Base-by-base conservation (phyloP, 371 early-diverging fungal genomes). In the Lichtheimia ramosa region DNA sequence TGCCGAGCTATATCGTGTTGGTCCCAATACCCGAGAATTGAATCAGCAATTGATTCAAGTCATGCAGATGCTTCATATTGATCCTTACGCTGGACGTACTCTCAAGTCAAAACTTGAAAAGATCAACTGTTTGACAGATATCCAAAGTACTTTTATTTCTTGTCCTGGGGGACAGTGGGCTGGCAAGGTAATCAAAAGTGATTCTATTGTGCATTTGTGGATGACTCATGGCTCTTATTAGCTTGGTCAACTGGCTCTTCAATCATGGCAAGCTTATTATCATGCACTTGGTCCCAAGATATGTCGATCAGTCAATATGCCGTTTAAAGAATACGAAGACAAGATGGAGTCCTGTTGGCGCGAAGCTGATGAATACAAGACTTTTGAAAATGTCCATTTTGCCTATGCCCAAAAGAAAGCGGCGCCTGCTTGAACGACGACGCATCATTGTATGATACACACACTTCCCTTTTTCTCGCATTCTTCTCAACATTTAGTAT, bases 91-190 rank as follows among this genome's bases (percentile, higher is more conserved):
- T 41, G 71, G 72, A 2, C 63, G 64, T 12, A 50, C 49, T 12
- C 54, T 79, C 14, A 64, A 71, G 15, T 62, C 71, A 25, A 62
- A 62, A 15, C 56, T 79, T n/a, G 40, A 48, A 15, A 54, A 58
- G 6, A 65, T 27, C 3, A 48, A 60, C 20, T 56, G 63, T 15
- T 51, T 79, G 48, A 62, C 49, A 8, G 54, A 71, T 18, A 54
- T 68, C 1, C 62, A 63, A 2, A 61, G 70, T 5, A 71, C 59
- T 10, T 75, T 73, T 65, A 74, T 79, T 13, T 79, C 79, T n/a
- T 79, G 75, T 42, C 79, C 79, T 14, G 79, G 75, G n/a, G 79
- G 79, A 25, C 68, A 73, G 60, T 79, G 79, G 79, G 79, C 79
- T 16, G 79, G 79, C 50, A 79, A 79, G 65, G 79, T 78, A 75